Percentiles rank a stretch among this genome's conserved stretches.
These are phyloP conservation scores for Kickxella alabastrina DNA, from an alignment of 192 early-diverging fungal genomes.

Conservation along the genomic window DNA sequence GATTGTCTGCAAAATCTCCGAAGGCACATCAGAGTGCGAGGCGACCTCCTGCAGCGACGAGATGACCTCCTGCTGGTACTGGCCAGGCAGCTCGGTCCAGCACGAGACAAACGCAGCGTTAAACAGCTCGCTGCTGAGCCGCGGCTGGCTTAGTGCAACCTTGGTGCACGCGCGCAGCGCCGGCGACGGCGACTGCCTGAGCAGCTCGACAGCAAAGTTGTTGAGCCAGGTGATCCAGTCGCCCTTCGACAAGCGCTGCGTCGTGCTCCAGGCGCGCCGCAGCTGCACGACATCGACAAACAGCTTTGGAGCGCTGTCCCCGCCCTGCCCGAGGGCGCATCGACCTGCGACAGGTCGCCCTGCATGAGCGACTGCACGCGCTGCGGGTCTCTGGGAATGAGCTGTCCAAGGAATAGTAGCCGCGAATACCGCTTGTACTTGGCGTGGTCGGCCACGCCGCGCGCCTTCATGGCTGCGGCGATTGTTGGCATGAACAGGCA, in stretches of 20 bases:
- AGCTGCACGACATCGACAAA: constrained; percentile 51
- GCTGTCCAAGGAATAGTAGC: constrained; percentile 69
- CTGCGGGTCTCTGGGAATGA: constrained; percentile 39
- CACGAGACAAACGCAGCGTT: constrained; percentile 95
- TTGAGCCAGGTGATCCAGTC: constrained; percentile 95
- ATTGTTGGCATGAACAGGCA: constrained; percentile 83
- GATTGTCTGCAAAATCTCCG: constrained; percentile 83
- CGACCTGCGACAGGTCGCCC: neutral
- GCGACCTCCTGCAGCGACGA: constrained; percentile 77
- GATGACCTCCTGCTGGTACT: constrained; percentile 84
- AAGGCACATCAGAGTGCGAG: constrained; percentile 73
- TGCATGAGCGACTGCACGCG: constrained; percentile 3
- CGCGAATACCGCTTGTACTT: constrained; percentile 74
- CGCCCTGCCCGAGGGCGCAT: neutral
- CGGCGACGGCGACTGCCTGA: constrained; percentile 91
- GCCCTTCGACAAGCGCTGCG: constrained; percentile 52
- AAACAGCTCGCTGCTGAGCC: constrained; percentile 86
- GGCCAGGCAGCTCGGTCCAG: constrained; percentile 82
- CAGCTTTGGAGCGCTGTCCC: neutral
- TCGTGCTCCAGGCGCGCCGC: constrained; percentile 75
- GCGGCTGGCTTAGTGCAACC: constrained; percentile 75
- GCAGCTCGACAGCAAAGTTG: constrained; percentile 81
- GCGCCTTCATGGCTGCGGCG: constrained; percentile 65
- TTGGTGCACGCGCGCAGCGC: constrained; percentile 84
- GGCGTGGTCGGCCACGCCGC: constrained; percentile 59